Evolutionary conservation across 2,329 filamentous ascomycete genomes (phyloP).

Genomic region (Scedosporium aurantiacum): DNA sequence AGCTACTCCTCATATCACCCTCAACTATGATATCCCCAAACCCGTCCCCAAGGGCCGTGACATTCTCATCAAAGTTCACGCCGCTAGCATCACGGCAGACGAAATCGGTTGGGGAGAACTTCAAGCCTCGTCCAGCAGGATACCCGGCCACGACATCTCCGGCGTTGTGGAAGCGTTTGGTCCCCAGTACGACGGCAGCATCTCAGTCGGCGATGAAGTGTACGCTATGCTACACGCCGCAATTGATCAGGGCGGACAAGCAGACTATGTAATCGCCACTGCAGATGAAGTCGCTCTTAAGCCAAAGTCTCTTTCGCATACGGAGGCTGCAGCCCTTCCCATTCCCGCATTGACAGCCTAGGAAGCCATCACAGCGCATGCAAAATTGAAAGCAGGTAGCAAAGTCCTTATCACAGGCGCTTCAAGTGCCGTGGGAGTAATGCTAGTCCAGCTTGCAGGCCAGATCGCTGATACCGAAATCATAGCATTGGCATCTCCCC

Average conservation of each 20-base stretch:
- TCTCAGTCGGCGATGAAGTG: constrained; percentile 13
- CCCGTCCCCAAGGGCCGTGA: constrained; percentile 11
- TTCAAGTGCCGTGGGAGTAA: constrained; percentile 18
- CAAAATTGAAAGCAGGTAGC: constrained; percentile 8
- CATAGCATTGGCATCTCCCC: constrained; percentile 17
- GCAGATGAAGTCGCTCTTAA: constrained; percentile 13
- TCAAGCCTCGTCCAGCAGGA: constrained; percentile 16
- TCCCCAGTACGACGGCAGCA: constrained; percentile 12
- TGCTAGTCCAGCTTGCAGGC: constrained; percentile 19
- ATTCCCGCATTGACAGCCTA: constrained; percentile 21
- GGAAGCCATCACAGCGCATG: constrained; percentile 16
- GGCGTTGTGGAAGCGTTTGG: constrained; percentile 19
- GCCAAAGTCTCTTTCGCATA: constrained; percentile 13
- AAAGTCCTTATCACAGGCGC: constrained; percentile 20
- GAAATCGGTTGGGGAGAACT: constrained; percentile 23
- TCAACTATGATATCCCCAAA: constrained; percentile 9
- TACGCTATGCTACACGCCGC: constrained; percentile 18
- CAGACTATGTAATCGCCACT: constrained; percentile 17
- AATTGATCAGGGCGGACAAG: constrained; percentile 15
- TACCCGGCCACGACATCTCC: constrained; percentile 25
- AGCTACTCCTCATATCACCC: constrained; percentile 10
- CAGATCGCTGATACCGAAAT: constrained; percentile 13
- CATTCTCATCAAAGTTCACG: constrained; percentile 20
- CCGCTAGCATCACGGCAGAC: constrained; percentile 23
- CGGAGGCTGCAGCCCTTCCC: constrained; percentile 19